Percentiles rank a stretch among this genome's conserved stretches.
These are phyloP conservation scores for Aspergillus hiratsukae DNA, from an alignment of 2,329 filamentous ascomycete species.

Conservation along the genomic window DNA sequence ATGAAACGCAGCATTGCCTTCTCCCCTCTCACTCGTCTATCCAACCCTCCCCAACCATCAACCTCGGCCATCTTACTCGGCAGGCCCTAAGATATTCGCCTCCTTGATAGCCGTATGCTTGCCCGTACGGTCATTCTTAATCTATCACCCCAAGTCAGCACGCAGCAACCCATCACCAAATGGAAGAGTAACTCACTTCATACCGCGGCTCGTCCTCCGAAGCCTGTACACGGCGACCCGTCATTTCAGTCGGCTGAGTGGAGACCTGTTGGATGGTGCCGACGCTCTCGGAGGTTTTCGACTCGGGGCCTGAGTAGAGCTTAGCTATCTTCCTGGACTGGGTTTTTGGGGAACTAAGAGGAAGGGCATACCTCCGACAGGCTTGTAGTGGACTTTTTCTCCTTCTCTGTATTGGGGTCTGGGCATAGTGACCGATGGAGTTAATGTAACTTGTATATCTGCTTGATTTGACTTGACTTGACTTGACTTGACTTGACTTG, in stretches of 20 bases:
- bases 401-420: conserved; percentile 24
- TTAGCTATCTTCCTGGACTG: not conserved
- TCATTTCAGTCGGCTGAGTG: conserved; percentile 28
- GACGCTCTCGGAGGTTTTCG: conserved; percentile 35
- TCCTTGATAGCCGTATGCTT: conserved; percentile 28
- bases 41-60: not conserved
- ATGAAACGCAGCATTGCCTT: not conserved
- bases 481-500: not conserved
- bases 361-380: conserved; percentile 35
- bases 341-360: not conserved
- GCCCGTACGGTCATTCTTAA: conserved; percentile 24
- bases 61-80: conserved; percentile 15
- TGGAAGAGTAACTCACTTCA: conserved; percentile 24
- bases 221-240: conserved; percentile 35
- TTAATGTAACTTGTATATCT: not conserved
- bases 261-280: conserved; percentile 35
- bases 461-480: not conserved
- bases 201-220: conserved; percentile 34
- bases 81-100: conserved; percentile 25
- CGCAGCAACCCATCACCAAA: conserved; percentile 1
- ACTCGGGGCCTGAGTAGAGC: conserved; percentile 29
- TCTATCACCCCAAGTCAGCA: conserved; percentile 10
- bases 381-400: conserved; percentile 38
- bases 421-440: conserved; percentile 14
- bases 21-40: not conserved